Percentiles rank a stretch among this genome's conserved stretches.
phyloP scores from a whole-genome alignment of 2,329 filamentous ascomycete species.

The Aspergillus intermedius region DNA sequence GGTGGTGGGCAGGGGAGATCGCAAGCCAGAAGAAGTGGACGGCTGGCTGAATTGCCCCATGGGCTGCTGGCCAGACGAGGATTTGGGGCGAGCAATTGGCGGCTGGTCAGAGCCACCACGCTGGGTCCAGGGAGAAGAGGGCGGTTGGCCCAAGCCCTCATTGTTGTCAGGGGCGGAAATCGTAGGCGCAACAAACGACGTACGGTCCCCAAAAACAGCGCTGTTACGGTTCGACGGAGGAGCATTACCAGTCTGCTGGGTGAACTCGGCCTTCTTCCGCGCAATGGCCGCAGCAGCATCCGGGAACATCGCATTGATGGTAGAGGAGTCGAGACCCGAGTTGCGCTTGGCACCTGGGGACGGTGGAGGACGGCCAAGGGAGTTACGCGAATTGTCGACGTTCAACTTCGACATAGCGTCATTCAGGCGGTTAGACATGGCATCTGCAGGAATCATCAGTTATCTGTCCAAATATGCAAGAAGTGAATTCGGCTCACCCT shows the following conservation, averaged over 20 bases:
- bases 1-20: slow-evolving; percentile 76
- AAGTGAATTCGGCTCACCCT: slow-evolving; percentile 54
- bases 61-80: slow-evolving; percentile 64
- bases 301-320: slow-evolving; percentile 98
- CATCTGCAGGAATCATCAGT: slow-evolving; percentile 53
- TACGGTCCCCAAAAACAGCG: slow-evolving; percentile 67
- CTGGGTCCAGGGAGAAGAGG: slow-evolving; percentile 74
- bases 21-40: slow-evolving; percentile 61
- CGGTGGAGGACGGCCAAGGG: slow-evolving; percentile 71
- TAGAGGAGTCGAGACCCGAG: slow-evolving; percentile 85
- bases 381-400: slow-evolving; percentile 80
- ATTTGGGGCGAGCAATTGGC: slow-evolving; percentile 63
- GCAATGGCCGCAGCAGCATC: slow-evolving; percentile 98
- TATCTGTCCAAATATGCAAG: neutral
- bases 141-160: slow-evolving; percentile 58
- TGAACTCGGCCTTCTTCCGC: slow-evolving; percentile 95
- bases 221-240: slow-evolving; percentile 93
- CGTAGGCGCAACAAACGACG: slow-evolving; percentile 66
- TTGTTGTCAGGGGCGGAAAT: slow-evolving; percentile 62
- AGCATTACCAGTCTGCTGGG: slow-evolving; percentile 84
- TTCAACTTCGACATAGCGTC: slow-evolving; percentile 96
- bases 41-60: slow-evolving; percentile 96
- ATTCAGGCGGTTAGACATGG: slow-evolving; percentile 91
- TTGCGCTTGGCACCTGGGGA: slow-evolving; percentile 80
- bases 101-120: slow-evolving; percentile 45